A percentile compares a stretch with the other conserved stretches of the same genome.
These are phyloP conservation scores for Aspergillus fischeri DNA, from an alignment of 2,329 filamentous ascomycete genomes.

Conservation along the genomic window DNA sequence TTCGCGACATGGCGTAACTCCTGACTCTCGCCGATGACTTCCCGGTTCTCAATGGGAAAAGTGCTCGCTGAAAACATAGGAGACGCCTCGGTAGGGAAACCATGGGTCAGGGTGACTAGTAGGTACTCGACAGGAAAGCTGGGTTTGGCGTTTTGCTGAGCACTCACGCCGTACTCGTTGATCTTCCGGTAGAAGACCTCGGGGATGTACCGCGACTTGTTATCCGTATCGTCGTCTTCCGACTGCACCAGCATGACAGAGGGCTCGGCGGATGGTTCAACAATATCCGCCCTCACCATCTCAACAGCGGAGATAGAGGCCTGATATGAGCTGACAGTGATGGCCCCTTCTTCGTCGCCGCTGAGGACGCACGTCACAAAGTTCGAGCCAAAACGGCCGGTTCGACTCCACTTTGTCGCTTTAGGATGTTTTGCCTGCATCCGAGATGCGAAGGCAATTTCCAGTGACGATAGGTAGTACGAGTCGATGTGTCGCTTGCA, in stretches of 20 bases:
- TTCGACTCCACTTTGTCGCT: constrained; percentile 94
- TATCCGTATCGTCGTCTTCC: constrained; percentile 69
- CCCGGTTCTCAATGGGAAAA: constrained; percentile 90
- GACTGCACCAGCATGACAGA: constrained; percentile 90
- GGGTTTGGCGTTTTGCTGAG: constrained; percentile 95
- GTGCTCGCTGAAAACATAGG: constrained; percentile 67
- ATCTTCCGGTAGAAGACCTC: constrained; percentile 95
- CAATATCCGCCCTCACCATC: constrained; percentile 91
- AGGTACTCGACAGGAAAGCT: constrained; percentile 96
- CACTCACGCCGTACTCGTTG: constrained; percentile 94
- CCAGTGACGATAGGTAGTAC: constrained; percentile 87
- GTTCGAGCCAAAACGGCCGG: constrained; percentile 87
- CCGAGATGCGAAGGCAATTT: constrained; percentile 83
- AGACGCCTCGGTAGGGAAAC: constrained; percentile 77
- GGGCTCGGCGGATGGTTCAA: constrained; percentile 92
- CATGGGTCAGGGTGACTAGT: constrained; percentile 91
- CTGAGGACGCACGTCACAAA: constrained; percentile 95
- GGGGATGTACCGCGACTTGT: constrained; percentile 81
- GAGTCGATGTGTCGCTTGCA: constrained; percentile 97
- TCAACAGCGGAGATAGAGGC: constrained; percentile 93
- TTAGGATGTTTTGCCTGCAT: constrained; percentile 86
- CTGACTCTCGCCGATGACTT: constrained; percentile 79
- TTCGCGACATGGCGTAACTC: constrained; percentile 67
- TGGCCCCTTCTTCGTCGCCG: constrained; percentile 85
- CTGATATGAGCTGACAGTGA: constrained; percentile 87